Evolutionary conservation across 768 basidiomycete genomes (phyloP).

Genomic region (Psilocybe cyanescens): DNA sequence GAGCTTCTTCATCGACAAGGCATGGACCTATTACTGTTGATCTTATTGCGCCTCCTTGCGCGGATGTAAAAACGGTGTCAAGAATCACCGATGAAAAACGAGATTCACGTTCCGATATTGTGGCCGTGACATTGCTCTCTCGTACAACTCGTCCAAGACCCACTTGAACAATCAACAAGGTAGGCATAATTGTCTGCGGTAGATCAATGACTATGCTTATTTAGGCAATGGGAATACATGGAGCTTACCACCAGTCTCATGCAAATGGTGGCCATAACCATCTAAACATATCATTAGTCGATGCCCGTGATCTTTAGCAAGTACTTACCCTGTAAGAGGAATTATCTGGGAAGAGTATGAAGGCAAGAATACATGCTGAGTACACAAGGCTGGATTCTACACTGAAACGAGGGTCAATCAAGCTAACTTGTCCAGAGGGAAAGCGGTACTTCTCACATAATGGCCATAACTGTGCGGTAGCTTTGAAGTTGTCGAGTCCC

Average conservation of each 20-base stretch:
- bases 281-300: not conserved
- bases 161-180: slow-evolving; percentile 30
- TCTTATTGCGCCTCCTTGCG: not conserved
- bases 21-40: not conserved
- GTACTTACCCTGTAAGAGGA: slow-evolving; percentile 11
- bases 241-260: slow-evolving; percentile 31
- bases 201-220: too few species aligned
- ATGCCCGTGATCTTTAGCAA: not conserved
- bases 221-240: too few species aligned
- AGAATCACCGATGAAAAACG: slow-evolving; percentile 14
- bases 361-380: slow-evolving; percentile 23
- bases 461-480: slow-evolving; percentile 10
- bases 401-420: not conserved
- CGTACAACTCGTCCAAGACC: slow-evolving; percentile 16
- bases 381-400: slow-evolving; percentile 33
- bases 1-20: not conserved
- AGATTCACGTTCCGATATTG: slow-evolving; percentile 3
- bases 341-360: slow-evolving; percentile 12
- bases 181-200: slow-evolving; percentile 28
- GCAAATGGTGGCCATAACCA: slow-evolving; percentile 8
- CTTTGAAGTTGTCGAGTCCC: slow-evolving; percentile 1
- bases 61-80: slow-evolving; percentile 7
- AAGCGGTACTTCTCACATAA: slow-evolving; percentile 1
- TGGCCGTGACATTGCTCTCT: not conserved
- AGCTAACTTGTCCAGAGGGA: not conserved